These are phyloP conservation scores for Populus alba DNA, from an alignment of 345 rosid genomes.

Conservation along the genomic window DNA sequence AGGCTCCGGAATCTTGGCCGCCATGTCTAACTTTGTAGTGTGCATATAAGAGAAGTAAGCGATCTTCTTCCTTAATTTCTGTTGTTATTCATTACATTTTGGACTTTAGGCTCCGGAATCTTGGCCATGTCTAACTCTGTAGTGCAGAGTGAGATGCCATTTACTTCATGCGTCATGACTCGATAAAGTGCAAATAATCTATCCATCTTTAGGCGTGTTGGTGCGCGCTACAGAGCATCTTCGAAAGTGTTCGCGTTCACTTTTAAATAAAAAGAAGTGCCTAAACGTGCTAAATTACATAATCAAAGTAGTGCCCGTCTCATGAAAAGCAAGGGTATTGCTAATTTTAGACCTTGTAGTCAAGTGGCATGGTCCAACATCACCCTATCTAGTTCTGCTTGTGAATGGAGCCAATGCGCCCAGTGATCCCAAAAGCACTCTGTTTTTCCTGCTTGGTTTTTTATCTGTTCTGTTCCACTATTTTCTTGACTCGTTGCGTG, in stretches of 20 bases:
- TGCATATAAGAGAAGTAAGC: constrained; percentile 81
- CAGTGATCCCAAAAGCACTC: constrained; percentile 15
- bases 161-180: not conserved
- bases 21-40: not conserved
- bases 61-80: not conserved
- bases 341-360: not conserved
- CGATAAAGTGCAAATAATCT: not conserved
- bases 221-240: not conserved
- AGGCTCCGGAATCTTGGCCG: not conserved
- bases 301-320: not conserved
- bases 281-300: constrained; percentile 2
- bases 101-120: constrained; percentile 8
- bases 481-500: constrained; percentile 25
- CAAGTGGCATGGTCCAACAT: not conserved
- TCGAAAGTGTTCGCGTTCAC: constrained; percentile 23
- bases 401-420: constrained; percentile 8
- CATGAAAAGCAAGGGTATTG: not conserved
- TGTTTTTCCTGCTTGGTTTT: constrained; percentile 8
- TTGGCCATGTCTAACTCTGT: not conserved
- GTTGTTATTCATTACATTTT: not conserved
- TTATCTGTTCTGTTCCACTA: not conserved
- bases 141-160: not conserved
- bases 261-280: constrained; percentile 18
- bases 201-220: not conserved
- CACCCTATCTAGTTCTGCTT: not conserved